Conservation (phyloP, 1,284 basidiomycete species). For the Cryptococcus wingfieldii region DNA sequence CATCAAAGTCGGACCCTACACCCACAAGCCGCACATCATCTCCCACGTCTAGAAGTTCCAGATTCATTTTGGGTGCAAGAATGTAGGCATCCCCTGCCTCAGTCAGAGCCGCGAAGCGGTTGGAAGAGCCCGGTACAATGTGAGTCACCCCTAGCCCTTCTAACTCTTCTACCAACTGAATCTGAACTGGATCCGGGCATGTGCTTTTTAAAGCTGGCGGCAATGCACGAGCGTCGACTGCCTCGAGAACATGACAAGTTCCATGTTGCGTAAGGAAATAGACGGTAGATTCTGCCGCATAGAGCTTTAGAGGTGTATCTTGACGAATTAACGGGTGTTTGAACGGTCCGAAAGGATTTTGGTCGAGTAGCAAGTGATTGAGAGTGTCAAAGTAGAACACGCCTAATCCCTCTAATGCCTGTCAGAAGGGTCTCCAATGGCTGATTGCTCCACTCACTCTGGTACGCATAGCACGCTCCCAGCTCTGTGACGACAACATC, state of each 20-base stretch:
- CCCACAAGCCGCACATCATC: constrained; percentile 21
- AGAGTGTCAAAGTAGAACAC: constrained; percentile 16
- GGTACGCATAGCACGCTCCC: constrained; percentile 14
- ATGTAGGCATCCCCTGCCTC: constrained; percentile 32
- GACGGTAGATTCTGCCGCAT: constrained; percentile 26
- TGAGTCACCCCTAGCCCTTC: constrained; percentile 25
- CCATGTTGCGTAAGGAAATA: constrained; percentile 13
- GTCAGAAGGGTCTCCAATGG: neutral
- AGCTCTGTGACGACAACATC: constrained; percentile 21
- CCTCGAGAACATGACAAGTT: constrained; percentile 20
- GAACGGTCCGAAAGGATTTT: neutral
- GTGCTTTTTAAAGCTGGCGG: constrained; percentile 4
- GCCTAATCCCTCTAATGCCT: neutral
- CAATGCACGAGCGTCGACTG: constrained; percentile 8
- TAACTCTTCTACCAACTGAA: constrained; percentile 25
- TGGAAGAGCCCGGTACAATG: constrained; percentile 22
- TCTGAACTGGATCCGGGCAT: neutral
- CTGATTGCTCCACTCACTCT: constrained; percentile 2
- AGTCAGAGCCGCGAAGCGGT: constrained; percentile 27
- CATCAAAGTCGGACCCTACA: constrained; percentile 30
- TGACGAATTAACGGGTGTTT: constrained; percentile 6
- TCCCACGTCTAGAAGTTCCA: constrained; percentile 11
- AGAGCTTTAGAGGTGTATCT: constrained; percentile 7
- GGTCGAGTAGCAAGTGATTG: constrained; percentile 6
- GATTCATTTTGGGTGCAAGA: constrained; percentile 10